Conservation (phyloP, 2,329 filamentous ascomycete genomes). For the Pseudocercospora eumusae region DNA sequence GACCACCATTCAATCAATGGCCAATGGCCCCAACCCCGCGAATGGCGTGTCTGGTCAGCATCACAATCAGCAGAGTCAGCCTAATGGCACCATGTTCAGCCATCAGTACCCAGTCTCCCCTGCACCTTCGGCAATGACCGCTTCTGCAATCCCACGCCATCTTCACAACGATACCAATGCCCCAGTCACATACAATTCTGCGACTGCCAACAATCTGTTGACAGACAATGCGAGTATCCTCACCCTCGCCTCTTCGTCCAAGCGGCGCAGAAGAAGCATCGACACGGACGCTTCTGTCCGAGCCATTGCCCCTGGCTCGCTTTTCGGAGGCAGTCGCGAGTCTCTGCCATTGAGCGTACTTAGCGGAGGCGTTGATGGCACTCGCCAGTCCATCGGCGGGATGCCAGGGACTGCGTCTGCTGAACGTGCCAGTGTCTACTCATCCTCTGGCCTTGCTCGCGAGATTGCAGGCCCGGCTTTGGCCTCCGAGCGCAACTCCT, state of each 20-base stretch:
- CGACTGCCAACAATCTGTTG: slow-evolving; percentile 77
- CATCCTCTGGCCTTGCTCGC: slow-evolving; percentile 47
- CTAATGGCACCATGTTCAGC: slow-evolving; percentile 53
- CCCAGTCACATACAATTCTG: slow-evolving; percentile 65
- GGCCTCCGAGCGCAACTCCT: slow-evolving; percentile 76
- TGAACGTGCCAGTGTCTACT: slow-evolving; percentile 78
- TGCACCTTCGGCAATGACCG: slow-evolving; percentile 56
- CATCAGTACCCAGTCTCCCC: slow-evolving; percentile 58
- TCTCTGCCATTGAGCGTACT: slow-evolving; percentile 76
- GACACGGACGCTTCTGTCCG: slow-evolving; percentile 85
- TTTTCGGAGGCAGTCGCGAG: slow-evolving; percentile 80
- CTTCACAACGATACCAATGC: slow-evolving; percentile 50
- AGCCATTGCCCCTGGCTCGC: slow-evolving; percentile 76
- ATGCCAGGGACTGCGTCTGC: slow-evolving; percentile 50
- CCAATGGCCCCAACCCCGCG: slow-evolving; percentile 42
- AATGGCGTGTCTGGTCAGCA: slow-evolving; percentile 33
- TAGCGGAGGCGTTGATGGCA: slow-evolving; percentile 56
- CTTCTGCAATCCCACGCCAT: slow-evolving; percentile 72
- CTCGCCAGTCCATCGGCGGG: slow-evolving; percentile 56
- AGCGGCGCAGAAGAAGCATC: slow-evolving; percentile 75
- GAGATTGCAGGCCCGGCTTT: slow-evolving; percentile 55
- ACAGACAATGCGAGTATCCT: slow-evolving; percentile 85
- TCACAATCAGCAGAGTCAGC: slow-evolving; percentile 42
- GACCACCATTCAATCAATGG: slow-evolving; percentile 79
- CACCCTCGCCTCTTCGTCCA: slow-evolving; percentile 79